Conservation (phyloP, 2,329 filamentous ascomycete species). For the Paramyrothecium sp. region DNA sequence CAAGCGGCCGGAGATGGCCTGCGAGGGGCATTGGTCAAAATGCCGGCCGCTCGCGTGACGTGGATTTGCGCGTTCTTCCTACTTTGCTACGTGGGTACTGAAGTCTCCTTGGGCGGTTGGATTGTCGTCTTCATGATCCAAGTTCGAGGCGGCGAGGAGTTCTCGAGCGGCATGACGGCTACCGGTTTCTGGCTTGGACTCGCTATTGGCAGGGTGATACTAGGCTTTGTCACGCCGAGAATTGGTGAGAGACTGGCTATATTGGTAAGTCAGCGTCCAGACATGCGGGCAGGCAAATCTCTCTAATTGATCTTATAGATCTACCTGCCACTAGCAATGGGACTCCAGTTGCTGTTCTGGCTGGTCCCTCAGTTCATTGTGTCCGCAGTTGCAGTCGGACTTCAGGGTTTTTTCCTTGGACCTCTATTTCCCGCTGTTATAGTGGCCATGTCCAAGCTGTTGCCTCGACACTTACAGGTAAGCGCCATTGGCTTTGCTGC, state of each 20-base stretch:
- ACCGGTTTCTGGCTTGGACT: constrained; percentile 86
- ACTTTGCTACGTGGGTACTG: constrained; percentile 75
- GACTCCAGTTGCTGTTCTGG: constrained; percentile 74
- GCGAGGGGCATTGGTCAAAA: background rate
- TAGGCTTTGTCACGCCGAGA: constrained; percentile 74
- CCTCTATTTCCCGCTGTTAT: constrained; percentile 76
- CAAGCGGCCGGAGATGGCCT: background rate
- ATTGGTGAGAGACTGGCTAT: constrained; percentile 71
- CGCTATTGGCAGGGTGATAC: constrained; percentile 67
- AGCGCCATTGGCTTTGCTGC: constrained; percentile 79
- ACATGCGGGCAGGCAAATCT: background rate
- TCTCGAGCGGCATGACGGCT: constrained; percentile 71
- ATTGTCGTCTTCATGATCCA: constrained; percentile 85
- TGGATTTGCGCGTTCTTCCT: constrained; percentile 76
- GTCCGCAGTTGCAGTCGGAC: constrained; percentile 66
- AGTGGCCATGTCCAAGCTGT: constrained; percentile 69
- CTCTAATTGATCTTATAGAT: background rate
- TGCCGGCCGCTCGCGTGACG: constrained; percentile 45
- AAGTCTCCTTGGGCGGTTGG: constrained; percentile 75
- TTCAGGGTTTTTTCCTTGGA: constrained; percentile 78
- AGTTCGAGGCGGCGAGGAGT: constrained; percentile 66
- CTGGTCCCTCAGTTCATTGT: constrained; percentile 75
- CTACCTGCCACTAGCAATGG: constrained; percentile 65
- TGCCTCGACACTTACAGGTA: constrained; percentile 73
- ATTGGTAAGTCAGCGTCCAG: constrained; percentile 22